Conservation (phyloP, 352 stramenopile genomes). For the Hyaloperonospora arabidopsidis region DNA sequence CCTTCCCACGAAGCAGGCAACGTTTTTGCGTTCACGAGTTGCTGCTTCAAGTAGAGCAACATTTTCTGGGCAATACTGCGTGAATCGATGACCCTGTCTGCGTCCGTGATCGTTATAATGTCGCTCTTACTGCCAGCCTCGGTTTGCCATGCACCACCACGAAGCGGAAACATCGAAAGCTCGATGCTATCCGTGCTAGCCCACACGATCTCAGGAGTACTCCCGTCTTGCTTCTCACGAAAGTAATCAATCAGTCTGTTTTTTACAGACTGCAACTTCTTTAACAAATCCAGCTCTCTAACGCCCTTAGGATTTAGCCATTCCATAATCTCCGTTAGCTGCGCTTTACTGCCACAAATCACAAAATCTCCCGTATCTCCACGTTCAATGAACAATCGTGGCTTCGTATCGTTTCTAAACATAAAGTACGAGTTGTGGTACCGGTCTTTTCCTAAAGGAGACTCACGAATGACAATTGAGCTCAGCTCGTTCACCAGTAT, state of each 20-base stretch:
- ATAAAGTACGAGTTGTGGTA: conserved; percentile 77
- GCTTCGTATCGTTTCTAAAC: conserved; percentile 60
- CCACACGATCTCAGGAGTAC: conserved; percentile 17
- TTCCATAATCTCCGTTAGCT: conserved; percentile 41
- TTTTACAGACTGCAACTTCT: conserved; percentile 46
- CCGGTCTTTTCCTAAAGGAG: conserved; percentile 60
- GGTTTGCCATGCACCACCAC: conserved; percentile 23
- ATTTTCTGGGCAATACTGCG: conserved; percentile 46
- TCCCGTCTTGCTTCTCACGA: conserved; percentile 19
- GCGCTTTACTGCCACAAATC: conserved; percentile 30
- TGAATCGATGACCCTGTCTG: conserved; percentile 36
- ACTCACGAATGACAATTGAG: conserved; percentile 56
- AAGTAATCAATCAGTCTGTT: conserved; percentile 29
- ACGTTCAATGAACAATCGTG: conserved; percentile 60
- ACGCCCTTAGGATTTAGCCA: conserved; percentile 77
- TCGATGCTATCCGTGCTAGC: conserved; percentile 33
- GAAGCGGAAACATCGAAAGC: conserved; percentile 64
- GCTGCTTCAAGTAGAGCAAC: conserved; percentile 50
- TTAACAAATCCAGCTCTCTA: conserved; percentile 52
- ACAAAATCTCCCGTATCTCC: conserved; percentile 56
- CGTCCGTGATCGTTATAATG: conserved; percentile 38
- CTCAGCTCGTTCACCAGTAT: conserved; percentile 34
- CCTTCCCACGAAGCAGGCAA: conserved; percentile 41
- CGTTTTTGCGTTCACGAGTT: conserved; percentile 50
- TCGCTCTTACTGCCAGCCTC: conserved; percentile 27